Conservation (phyloP, 2,329 filamentous ascomycete species). For the Teratosphaeriaceae sp. region DNA sequence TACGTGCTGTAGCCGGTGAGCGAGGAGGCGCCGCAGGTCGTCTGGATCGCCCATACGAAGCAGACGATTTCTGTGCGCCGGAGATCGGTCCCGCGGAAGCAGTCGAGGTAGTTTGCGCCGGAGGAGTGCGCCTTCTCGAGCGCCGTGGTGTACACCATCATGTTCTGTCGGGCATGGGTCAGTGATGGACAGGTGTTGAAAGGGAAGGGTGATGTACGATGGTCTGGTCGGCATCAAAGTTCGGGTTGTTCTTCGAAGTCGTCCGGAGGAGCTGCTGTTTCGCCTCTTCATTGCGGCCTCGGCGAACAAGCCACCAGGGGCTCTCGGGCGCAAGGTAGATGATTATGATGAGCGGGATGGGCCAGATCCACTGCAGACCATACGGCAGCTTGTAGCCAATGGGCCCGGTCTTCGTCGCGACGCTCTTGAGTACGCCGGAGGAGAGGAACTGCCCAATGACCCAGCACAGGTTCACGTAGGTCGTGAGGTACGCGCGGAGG, state of each 20-base stretch:
- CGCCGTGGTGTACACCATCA: slow-evolving; percentile 39
- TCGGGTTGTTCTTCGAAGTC: slow-evolving; percentile 9
- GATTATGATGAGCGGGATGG: slow-evolving; percentile 14
- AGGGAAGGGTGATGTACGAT: no score
- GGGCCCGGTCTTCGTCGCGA: slow-evolving; percentile 19
- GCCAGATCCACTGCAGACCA: slow-evolving; percentile 38
- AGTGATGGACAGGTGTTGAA: no score
- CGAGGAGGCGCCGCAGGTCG: slow-evolving; percentile 52
- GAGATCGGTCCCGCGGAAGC: slow-evolving; percentile 46
- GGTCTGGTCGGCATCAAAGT: no score
- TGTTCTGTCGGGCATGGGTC: slow-evolving; percentile 29
- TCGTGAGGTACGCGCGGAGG: slow-evolving; percentile 51
- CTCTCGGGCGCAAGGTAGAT: slow-evolving; percentile 23
- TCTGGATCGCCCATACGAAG: slow-evolving; percentile 46
- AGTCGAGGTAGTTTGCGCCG: slow-evolving; percentile 41
- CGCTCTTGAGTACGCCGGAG: slow-evolving; percentile 28
- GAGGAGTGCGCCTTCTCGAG: slow-evolving; percentile 47
- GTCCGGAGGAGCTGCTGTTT: background rate
- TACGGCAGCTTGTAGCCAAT: slow-evolving; percentile 38
- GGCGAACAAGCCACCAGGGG: slow-evolving; percentile 22
- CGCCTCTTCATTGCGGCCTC: slow-evolving; percentile 22
- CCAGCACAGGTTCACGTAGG: slow-evolving; percentile 56
- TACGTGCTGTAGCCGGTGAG: slow-evolving; percentile 45
- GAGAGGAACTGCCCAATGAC: slow-evolving; percentile 53
- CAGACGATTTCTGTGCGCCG: slow-evolving; percentile 36